Conservation (phyloP, 139 green algal species). For the Bryopsis sp. region DNA sequence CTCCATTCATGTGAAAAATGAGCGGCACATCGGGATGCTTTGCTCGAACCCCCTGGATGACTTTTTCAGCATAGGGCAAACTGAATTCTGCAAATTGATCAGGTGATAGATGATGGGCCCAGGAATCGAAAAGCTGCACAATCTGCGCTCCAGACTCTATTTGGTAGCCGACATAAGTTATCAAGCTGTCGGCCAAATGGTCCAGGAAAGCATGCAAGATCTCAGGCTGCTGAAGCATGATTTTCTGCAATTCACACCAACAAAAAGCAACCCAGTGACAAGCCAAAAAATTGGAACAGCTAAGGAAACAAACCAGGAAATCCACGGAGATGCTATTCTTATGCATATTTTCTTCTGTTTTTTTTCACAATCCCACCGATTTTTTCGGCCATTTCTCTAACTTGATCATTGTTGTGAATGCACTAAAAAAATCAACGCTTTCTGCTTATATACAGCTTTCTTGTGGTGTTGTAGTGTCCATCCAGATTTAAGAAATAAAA, state of each 20-base stretch:
- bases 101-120: slow-evolving; percentile 88
- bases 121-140: slow-evolving; percentile 74
- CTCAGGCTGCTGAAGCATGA: slow-evolving; percentile 74
- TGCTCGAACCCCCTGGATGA: slow-evolving; percentile 59
- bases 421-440: not conserved
- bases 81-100: slow-evolving; percentile 87
- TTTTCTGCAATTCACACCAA: slow-evolving; percentile 37
- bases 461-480: too few species aligned
- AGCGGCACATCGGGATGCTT: slow-evolving; percentile 78
- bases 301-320: too few species aligned
- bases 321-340: too few species aligned
- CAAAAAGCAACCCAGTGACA: too few species aligned
- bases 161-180: slow-evolving; percentile 83
- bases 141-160: slow-evolving; percentile 60
- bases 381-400: too few species aligned
- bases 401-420: too few species aligned
- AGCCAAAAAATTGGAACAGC: too few species aligned
- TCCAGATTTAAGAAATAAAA: too few species aligned
- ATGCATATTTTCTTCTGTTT: too few species aligned
- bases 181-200: slow-evolving; percentile 77
- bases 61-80: slow-evolving; percentile 81
- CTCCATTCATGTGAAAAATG: slow-evolving; percentile 97
- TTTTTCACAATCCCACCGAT: too few species aligned
- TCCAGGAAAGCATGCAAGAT: slow-evolving; percentile 82
- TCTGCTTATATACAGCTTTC: not conserved